phyloP scores from a whole-genome alignment of 2,329 filamentous ascomycete species.

The Cercospora berteroae region DNA sequence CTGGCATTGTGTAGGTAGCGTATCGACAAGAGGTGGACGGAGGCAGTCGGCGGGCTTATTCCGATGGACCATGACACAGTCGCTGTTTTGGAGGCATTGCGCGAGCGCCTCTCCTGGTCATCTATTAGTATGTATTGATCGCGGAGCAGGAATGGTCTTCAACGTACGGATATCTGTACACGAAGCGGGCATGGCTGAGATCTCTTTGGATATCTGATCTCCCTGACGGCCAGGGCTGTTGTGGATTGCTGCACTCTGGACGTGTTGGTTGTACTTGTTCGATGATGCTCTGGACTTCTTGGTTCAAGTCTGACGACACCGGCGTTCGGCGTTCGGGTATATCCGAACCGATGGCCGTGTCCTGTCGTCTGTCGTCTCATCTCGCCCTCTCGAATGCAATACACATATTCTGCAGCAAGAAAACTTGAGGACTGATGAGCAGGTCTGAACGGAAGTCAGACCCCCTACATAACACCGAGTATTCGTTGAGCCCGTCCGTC shows the following conservation, averaged over 20 bases:
- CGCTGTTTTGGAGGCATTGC: constrained; percentile 90
- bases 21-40: constrained; percentile 73
- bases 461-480: too few relatives aligned
- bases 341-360: neutral
- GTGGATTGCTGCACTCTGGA: neutral
- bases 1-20: constrained; percentile 82
- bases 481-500: too few relatives aligned
- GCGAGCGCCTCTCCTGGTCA: constrained; percentile 80
- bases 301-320: neutral
- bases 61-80: constrained; percentile 91
- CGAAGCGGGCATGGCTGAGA: constrained; percentile 74
- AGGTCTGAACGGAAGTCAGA: too few relatives aligned
- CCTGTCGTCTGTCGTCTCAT: neutral
- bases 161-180: constrained; percentile 92
- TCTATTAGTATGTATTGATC: constrained; percentile 2
- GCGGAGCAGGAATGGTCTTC: neutral
- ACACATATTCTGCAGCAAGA: neutral
- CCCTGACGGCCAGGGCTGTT: neutral
- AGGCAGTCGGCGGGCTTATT: constrained; percentile 86
- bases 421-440: neutral
- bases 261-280: neutral
- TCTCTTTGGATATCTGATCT: neutral
- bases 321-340: neutral
- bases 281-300: neutral
- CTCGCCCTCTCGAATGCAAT: neutral